A percentile compares a stretch with the other conserved stretches of the same genome.
phyloP scores from a whole-genome alignment of 768 basidiomycete species.

The Mycena leptocephala region DNA sequence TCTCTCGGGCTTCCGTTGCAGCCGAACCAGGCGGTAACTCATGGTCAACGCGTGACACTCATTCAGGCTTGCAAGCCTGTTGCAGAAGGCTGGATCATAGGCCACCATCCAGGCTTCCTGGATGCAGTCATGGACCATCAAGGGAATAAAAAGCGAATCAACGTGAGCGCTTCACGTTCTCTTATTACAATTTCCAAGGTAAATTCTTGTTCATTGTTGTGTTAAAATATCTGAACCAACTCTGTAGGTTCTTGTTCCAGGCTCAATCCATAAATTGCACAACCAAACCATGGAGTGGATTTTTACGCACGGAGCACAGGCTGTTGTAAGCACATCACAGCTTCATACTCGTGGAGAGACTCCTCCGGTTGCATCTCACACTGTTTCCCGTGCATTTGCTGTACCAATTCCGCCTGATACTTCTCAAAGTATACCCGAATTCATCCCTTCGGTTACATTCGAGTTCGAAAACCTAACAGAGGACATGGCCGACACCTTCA shows the following conservation, averaged over 20 bases:
- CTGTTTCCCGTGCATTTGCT: neutral
- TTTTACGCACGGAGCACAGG: neutral
- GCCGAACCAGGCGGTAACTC: neutral
- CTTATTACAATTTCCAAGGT: neutral
- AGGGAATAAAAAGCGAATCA: neutral
- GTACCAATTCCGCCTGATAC: neutral
- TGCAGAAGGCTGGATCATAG: neutral
- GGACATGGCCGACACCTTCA: too few species aligned
- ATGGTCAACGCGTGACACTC: neutral
- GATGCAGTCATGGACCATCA: neutral
- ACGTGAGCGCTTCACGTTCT: neutral
- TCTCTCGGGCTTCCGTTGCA: neutral
- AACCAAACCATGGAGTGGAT: constrained; percentile 5
- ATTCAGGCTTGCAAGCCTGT: neutral
- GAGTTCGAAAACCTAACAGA: too few species aligned
- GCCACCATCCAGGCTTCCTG: neutral
- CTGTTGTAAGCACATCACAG: neutral
- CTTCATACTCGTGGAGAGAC: neutral
- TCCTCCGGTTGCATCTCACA: neutral
- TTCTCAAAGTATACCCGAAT: too few species aligned
- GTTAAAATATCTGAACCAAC: neutral
- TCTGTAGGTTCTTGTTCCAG: neutral
- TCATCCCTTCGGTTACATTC: too few species aligned
- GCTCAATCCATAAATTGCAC: neutral
- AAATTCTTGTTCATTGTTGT: neutral